A percentile compares a stretch with the other conserved stretches of the same genome.
These are phyloP conservation scores for Fonsecaea multimorphosa DNA, from an alignment of 2,329 filamentous ascomycete genomes.

Conservation along the genomic window DNA sequence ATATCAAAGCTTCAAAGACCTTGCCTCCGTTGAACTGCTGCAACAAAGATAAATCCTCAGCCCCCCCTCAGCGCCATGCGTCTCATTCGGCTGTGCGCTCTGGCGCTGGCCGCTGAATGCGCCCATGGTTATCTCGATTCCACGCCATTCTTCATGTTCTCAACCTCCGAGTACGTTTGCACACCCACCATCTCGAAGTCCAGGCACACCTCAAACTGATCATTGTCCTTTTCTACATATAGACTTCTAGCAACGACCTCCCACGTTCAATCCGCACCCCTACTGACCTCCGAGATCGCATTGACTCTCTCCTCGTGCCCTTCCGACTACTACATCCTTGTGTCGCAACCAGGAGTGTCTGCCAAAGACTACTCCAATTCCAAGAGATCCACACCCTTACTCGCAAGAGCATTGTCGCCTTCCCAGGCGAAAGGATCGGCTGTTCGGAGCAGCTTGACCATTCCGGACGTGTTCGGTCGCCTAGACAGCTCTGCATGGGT, in stretches of 20 bases:
- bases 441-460: slow-evolving; percentile 58
- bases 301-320: slow-evolving; percentile 68
- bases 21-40: slow-evolving; percentile 4
- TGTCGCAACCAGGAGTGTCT: slow-evolving; percentile 77
- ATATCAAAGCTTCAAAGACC: slow-evolving; percentile 17
- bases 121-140: slow-evolving; percentile 62
- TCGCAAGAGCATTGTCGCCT: slow-evolving; percentile 29
- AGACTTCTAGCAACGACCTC: slow-evolving; percentile 48
- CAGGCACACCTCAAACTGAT: slow-evolving; percentile 14
- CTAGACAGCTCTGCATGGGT: slow-evolving; percentile 54
- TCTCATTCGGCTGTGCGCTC: slow-evolving; percentile 31
- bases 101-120: slow-evolving; percentile 35
- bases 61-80: slow-evolving; percentile 30
- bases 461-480: slow-evolving; percentile 61
- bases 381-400: slow-evolving; percentile 58
- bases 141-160: slow-evolving; percentile 87
- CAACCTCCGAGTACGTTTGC: slow-evolving; percentile 75
- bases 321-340: slow-evolving; percentile 76
- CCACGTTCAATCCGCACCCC: slow-evolving; percentile 52
- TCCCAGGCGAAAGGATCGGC: slow-evolving; percentile 8
- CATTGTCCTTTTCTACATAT: slow-evolving; percentile 9
- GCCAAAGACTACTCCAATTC: slow-evolving; percentile 67
- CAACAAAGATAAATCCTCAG: slow-evolving; percentile 17
- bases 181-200: slow-evolving; percentile 16
- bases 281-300: slow-evolving; percentile 51